These are phyloP conservation scores for Xylaria sp. DNA, from an alignment of 2,329 filamentous ascomycete species.

Conservation along the genomic window DNA sequence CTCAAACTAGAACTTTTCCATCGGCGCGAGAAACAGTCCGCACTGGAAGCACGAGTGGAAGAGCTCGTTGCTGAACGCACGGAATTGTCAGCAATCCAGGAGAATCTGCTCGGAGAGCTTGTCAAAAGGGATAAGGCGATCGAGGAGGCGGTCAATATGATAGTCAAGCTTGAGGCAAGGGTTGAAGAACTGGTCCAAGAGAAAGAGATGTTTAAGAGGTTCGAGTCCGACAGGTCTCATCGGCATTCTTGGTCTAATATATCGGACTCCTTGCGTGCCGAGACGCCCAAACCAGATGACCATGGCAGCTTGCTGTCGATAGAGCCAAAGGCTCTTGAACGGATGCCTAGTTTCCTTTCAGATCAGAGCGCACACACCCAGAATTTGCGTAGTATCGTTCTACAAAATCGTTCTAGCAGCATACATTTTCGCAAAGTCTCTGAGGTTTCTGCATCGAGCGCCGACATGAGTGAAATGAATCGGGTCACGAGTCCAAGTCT, in stretches of 20 bases:
- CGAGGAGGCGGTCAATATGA: constrained; percentile 76
- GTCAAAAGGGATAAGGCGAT: constrained; percentile 77
- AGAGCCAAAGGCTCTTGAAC: constrained; percentile 56
- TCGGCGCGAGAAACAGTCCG: constrained; percentile 70
- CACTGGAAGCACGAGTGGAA: constrained; percentile 68
- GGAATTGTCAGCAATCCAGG: constrained; percentile 68
- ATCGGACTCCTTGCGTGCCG: constrained; percentile 39
- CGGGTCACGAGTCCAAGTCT: constrained; percentile 67
- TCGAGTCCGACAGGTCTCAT: constrained; percentile 58
- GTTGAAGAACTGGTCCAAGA: constrained; percentile 66
- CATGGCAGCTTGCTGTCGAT: constrained; percentile 38
- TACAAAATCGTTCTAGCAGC: constrained; percentile 61
- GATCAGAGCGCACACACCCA: constrained; percentile 69
- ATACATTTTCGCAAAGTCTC: constrained; percentile 61
- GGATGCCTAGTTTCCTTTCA: constrained; percentile 74
- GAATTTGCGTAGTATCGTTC: constrained; percentile 69
- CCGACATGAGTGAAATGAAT: constrained; percentile 51
- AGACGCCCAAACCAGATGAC: constrained; percentile 41
- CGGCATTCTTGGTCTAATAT: constrained; percentile 50
- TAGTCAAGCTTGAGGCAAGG: constrained; percentile 71
- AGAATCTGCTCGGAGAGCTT: constrained; percentile 67
- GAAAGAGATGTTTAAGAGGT: constrained; percentile 62
- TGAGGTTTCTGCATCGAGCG: constrained; percentile 51
- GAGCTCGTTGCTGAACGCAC: constrained; percentile 64
- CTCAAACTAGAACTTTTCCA: constrained; percentile 79